Evolutionary conservation across 768 basidiomycete genomes (phyloP), one percentile per base, ranked within the genome.

Genomic region (Paxillus rubicundulus): DNA sequence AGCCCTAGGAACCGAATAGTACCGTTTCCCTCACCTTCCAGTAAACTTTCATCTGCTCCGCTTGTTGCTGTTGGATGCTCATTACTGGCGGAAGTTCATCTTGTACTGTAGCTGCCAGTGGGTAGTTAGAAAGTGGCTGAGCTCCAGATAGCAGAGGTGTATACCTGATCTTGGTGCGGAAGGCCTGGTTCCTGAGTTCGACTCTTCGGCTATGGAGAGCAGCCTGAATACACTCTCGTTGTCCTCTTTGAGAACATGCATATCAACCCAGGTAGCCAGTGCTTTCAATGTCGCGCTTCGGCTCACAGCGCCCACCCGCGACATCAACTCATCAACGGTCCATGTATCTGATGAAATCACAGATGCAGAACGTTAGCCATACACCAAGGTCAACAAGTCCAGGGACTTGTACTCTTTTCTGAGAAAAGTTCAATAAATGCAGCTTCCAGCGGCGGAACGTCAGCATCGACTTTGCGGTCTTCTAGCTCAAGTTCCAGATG

Each of bases 371-470:
- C 2, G 27, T 60, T 27, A 54, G 34, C n/a, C 32, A 21, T 4
- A 18, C 7, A 46, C 30, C 5, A 37, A 38, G 4, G 9, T 32
- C n/a, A 33, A 20, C 13, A 54, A 18, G 4, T 7, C 9, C 5
- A 28, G 9, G 28, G 32, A 60, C 67, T 40, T 49, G 20, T 28
- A 85, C 92, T 74, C 67, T 85, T 81, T 52, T 84, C 75, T 0
- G 84, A 85, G 64, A 98, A 97, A 3, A 92, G 74, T 60, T 95
- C 92, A 45, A 95, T 84, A 53, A 96, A 82, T 1, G 92, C 88
- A 9, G 96, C 97, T 65, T 98, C 95, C 17, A 98, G 69, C 0
- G 94, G 92, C 1, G 85, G 84, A 4, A 91, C 92, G 39, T 92
- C 85, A 3, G 81, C 82, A 18, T 82, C 81, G 32, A 97, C 53